Evolutionary conservation across 306 rosid genomes (phyloP).

Genomic region (Canavalia ensiformis): DNA sequence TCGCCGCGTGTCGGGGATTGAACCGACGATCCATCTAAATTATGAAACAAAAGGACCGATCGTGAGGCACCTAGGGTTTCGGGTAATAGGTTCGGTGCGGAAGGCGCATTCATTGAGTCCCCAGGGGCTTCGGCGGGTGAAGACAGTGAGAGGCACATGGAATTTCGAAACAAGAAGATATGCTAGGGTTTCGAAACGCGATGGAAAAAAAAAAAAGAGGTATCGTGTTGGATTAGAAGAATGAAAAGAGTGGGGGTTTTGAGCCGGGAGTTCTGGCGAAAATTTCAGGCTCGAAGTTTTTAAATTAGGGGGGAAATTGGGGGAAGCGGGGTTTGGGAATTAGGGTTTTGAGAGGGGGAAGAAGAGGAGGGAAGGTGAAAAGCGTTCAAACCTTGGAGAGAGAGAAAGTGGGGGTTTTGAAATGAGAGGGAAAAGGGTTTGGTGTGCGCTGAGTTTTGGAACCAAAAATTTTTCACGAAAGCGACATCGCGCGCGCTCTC

Average conservation of each 20-base stretch:
- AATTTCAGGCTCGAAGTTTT: conserved; percentile 14
- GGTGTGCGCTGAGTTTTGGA: conserved; percentile 6
- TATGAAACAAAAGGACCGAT: conserved; percentile 6
- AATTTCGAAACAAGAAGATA: neutral
- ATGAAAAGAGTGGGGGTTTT: neutral
- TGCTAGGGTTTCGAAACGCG: conserved; percentile 39
- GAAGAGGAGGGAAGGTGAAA: conserved; percentile 64
- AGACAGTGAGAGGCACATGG: conserved; percentile 13
- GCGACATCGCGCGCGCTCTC: conserved; percentile 42
- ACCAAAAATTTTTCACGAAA: conserved; percentile 47
- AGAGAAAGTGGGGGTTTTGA: conserved; percentile 1
- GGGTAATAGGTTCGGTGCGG: conserved; percentile 3
- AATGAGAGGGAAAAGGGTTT: conserved; percentile 47
- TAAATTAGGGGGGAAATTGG: neutral
- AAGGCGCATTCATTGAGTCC: neutral
- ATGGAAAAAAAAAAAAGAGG: conserved; percentile 16
- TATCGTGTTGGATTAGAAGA: neutral
- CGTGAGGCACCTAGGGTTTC: conserved; percentile 38
- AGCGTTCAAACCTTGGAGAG: conserved; percentile 27
- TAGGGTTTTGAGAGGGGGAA: conserved; percentile 30
- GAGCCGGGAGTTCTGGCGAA: neutral
- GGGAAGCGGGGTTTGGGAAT: conserved; percentile 15
- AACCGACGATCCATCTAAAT: conserved; percentile 23
- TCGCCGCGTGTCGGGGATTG: neutral
- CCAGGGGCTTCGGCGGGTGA: neutral